A percentile compares a stretch with the other conserved stretches of the same genome.
Conservation (phyloP, 352 stramenopile genomes). For the Pythium periplocum region DNA sequence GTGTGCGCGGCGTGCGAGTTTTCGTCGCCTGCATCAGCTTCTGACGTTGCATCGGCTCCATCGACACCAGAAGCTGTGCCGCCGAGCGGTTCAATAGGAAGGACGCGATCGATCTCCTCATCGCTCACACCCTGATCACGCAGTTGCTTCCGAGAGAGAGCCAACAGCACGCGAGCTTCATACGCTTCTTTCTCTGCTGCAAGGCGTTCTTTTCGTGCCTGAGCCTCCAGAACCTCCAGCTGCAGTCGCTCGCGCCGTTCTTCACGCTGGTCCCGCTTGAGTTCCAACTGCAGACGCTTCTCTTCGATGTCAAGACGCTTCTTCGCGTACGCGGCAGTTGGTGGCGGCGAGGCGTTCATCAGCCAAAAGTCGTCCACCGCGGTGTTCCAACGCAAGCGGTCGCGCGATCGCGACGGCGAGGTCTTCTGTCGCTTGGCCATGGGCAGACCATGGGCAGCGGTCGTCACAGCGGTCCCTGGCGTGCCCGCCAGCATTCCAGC, state of each 20-base stretch:
- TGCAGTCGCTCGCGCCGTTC: constrained; percentile 31
- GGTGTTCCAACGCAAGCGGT: constrained; percentile 3
- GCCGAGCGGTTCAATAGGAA: constrained; percentile 25
- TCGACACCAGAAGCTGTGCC: too few relatives aligned
- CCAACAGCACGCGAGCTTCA: constrained; percentile 37
- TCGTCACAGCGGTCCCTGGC: not conserved
- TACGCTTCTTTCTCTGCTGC: constrained; percentile 38
- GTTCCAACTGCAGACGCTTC: constrained; percentile 44
- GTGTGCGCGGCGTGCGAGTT: too few relatives aligned
- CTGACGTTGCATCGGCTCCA: too few relatives aligned
- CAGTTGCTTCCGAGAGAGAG: constrained; percentile 47
- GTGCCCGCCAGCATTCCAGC: not conserved
- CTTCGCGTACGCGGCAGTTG: constrained; percentile 19
- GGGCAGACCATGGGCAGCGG: not conserved
- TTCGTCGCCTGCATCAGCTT: too few relatives aligned
- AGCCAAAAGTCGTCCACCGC: constrained; percentile 24
- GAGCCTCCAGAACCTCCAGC: constrained; percentile 39
- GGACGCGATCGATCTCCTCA: constrained; percentile 45
- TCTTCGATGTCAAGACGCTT: constrained; percentile 52
- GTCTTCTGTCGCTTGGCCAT: constrained; percentile 21
- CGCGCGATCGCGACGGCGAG: constrained; percentile 1
- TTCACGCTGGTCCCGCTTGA: constrained; percentile 34
- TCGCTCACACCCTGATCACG: constrained; percentile 40
- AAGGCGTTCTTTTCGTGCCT: constrained; percentile 33
- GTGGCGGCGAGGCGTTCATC: not conserved